Percentiles rank a stretch among this genome's conserved stretches.
These are phyloP conservation scores for Atkinsonella texensis DNA, from an alignment of 2,329 filamentous ascomycete genomes.

Conservation along the genomic window DNA sequence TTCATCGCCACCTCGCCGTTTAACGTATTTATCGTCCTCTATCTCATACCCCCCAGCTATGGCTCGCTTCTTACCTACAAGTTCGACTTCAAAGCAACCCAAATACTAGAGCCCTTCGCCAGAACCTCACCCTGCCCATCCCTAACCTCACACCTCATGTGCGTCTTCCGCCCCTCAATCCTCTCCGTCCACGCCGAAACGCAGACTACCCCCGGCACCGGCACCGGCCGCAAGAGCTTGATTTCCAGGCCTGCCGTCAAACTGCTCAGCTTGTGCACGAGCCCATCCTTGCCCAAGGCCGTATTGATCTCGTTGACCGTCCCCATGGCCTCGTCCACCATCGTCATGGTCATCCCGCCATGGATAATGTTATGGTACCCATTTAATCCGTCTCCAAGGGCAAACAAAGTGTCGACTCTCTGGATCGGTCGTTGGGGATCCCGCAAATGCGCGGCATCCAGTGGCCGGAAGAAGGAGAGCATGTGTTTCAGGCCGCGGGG, in stretches of 20 bases:
- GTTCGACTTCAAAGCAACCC: slow-evolving; percentile 20
- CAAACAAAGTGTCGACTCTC: slow-evolving; percentile 19
- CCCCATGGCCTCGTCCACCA: slow-evolving; percentile 27
- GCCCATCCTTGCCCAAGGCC: slow-evolving; percentile 18
- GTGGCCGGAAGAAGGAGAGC: slow-evolving; percentile 21
- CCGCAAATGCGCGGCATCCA: slow-evolving; percentile 13
- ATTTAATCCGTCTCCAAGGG: slow-evolving; percentile 21
- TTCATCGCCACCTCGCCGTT: background rate
- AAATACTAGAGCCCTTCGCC: slow-evolving; percentile 19
- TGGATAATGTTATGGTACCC: slow-evolving; percentile 23
- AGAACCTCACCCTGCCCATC: slow-evolving; percentile 18
- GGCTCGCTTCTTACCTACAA: slow-evolving; percentile 11
- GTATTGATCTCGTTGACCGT: slow-evolving; percentile 24
- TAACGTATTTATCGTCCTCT: background rate
- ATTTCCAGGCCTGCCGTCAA: slow-evolving; percentile 25
- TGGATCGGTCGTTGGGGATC: slow-evolving; percentile 16
- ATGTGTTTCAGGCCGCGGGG: slow-evolving; percentile 20
- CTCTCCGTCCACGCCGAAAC: slow-evolving; percentile 20
- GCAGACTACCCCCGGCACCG: slow-evolving; percentile 17
- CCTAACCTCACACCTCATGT: slow-evolving; percentile 17
- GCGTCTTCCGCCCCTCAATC: slow-evolving; percentile 22
- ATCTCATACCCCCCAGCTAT: background rate
- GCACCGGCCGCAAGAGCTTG: slow-evolving; percentile 21
- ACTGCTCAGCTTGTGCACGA: slow-evolving; percentile 15
- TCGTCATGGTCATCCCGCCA: slow-evolving; percentile 23